These are phyloP conservation scores for Colletotrichum salicis DNA, from an alignment of 2,329 filamentous ascomycete genomes.

Conservation along the genomic window DNA sequence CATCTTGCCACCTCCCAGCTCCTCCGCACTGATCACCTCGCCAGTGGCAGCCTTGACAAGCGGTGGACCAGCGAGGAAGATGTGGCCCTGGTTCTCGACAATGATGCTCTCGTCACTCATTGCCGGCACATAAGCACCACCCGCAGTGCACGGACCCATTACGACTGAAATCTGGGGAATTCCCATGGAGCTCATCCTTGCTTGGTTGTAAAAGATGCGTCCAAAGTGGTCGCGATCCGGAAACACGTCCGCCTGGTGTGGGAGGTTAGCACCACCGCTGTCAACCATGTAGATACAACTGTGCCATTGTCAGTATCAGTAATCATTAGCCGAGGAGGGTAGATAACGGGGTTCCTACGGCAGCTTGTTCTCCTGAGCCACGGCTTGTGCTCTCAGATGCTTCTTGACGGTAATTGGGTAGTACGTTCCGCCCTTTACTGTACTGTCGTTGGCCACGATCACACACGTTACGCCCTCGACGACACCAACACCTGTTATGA, in stretches of 20 bases:
- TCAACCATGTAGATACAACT: constrained; percentile 96
- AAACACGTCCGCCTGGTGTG: constrained; percentile 95
- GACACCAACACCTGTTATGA: constrained; percentile 91
- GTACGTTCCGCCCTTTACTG: constrained; percentile 96
- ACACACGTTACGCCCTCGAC: constrained; percentile 93
- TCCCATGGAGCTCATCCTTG: constrained; percentile 86
- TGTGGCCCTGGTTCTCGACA: constrained; percentile 93
- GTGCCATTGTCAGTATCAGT: neutral
- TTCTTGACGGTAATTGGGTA: constrained; percentile 98
- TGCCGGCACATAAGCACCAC: constrained; percentile 93
- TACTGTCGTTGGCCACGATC: constrained; percentile 95
- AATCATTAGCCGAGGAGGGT: neutral
- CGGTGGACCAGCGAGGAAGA: constrained; percentile 94
- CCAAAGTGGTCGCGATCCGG: constrained; percentile 95
- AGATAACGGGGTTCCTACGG: constrained; percentile 58
- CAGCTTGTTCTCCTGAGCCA: constrained; percentile 86
- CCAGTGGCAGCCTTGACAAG: constrained; percentile 96
- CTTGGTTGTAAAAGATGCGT: constrained; percentile 98
- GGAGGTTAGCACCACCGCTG: constrained; percentile 93
- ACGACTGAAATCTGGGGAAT: constrained; percentile 96
- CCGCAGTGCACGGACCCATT: constrained; percentile 97
- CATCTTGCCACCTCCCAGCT: constrained; percentile 88
- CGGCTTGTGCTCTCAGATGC: constrained; percentile 89
- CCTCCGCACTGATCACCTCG: constrained; percentile 89
- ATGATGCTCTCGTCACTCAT: constrained; percentile 99